Evolutionary conservation across 345 rosid genomes (phyloP).

Genomic region (Sapria himalayana): DNA sequence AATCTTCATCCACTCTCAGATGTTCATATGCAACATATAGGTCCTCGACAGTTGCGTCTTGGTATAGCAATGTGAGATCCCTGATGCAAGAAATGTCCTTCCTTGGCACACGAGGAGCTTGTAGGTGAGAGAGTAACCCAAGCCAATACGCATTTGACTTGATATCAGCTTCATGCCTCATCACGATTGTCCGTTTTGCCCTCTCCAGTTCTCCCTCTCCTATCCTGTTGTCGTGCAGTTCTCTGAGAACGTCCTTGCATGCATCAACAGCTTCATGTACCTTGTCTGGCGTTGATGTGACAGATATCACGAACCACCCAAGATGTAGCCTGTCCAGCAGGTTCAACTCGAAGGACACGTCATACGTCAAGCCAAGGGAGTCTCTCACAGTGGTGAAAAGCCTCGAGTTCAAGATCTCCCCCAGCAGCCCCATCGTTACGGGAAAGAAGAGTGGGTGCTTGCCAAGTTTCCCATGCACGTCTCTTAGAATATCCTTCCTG

Average conservation of each 20-base stretch:
- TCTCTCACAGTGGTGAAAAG: conserved; percentile 98
- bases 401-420: conserved; percentile 95
- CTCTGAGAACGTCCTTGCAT: conserved; percentile 92
- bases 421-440: conserved; percentile 77
- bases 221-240: conserved; percentile 67
- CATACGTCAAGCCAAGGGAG: conserved; percentile 96
- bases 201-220: conserved; percentile 81
- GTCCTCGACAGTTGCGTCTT: conserved; percentile 79
- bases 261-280: conserved; percentile 94
- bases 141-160: conserved; percentile 99
- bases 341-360: conserved; percentile 92
- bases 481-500: conserved; percentile 21
- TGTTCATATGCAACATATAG: conserved; percentile 72
- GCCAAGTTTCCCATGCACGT: conserved; percentile 38
- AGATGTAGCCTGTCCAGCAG: conserved; percentile 85
- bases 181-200: conserved; percentile 88
- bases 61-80: conserved; percentile 66
- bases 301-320: conserved; percentile 98
- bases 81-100: conserved; percentile 90
- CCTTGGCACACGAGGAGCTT: conserved; percentile 83
- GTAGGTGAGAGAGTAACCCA: conserved; percentile 86
- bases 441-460: conserved; percentile 88
- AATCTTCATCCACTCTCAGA: conserved; percentile 62
- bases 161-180: conserved; percentile 98
- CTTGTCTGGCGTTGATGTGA: conserved; percentile 94